Conservation (phyloP, 1,139 yeast species). For the Debaryomycetaceae sp. region DNA sequence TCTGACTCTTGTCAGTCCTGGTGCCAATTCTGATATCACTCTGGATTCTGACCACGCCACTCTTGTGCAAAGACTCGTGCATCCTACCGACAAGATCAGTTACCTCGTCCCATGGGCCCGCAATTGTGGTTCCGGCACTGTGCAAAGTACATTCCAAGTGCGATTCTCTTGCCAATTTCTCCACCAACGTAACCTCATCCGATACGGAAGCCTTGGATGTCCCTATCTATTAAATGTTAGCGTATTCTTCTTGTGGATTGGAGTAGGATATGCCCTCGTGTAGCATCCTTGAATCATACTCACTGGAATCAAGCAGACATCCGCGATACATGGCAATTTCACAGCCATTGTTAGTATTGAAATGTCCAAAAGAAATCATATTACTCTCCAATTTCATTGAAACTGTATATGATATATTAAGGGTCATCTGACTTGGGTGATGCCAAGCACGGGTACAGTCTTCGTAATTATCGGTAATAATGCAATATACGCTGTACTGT, state of each 20-base stretch:
- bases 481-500: too few species aligned
- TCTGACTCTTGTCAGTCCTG: conserved; percentile 64
- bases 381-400: background rate
- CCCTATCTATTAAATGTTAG: conserved; percentile 50
- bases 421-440: too few species aligned
- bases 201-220: conserved; percentile 76
- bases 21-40: conserved; percentile 86
- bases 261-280: background rate
- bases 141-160: conserved; percentile 68
- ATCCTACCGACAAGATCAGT: conserved; percentile 75
- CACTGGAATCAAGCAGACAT: conserved; percentile 75
- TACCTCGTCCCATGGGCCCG: conserved; percentile 91
- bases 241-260: background rate
- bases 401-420: too few species aligned
- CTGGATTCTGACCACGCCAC: conserved; percentile 74
- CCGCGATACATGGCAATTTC: conserved; percentile 68
- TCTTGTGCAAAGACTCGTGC: conserved; percentile 65
- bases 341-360: conserved; percentile 21
- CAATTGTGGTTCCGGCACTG: conserved; percentile 88
- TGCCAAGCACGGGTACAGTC: too few species aligned
- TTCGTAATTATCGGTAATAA: too few species aligned
- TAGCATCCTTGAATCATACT: conserved; percentile 1
- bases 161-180: conserved; percentile 56
- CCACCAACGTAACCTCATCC: conserved; percentile 70
- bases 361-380: background rate